These are phyloP conservation scores for Arachnopeziza araneosa DNA, from an alignment of 2,329 filamentous ascomycete species.

Conservation along the genomic window DNA sequence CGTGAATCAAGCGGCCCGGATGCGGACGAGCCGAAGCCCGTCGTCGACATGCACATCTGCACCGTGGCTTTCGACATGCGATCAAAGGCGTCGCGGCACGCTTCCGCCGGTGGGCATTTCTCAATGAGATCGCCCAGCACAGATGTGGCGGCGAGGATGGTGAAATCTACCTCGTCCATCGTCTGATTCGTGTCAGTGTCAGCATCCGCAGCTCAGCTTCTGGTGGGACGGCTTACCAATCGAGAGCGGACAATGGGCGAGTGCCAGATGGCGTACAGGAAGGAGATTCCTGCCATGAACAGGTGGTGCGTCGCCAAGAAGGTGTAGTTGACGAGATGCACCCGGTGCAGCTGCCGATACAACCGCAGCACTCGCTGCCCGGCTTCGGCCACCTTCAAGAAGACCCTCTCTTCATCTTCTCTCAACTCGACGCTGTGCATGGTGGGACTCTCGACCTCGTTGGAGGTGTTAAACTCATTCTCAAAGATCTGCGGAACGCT, in stretches of 20 bases:
- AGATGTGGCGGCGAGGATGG: constrained; percentile 85
- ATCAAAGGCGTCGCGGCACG: constrained; percentile 90
- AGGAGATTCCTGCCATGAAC: constrained; percentile 96
- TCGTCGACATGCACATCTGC: constrained; percentile 86
- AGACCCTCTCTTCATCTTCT: constrained; percentile 86
- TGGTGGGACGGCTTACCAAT: constrained; percentile 53
- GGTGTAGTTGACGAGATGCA: constrained; percentile 90
- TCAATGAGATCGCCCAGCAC: constrained; percentile 88
- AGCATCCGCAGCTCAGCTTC: neutral
- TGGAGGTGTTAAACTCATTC: constrained; percentile 64
- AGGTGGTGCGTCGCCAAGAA: constrained; percentile 93
- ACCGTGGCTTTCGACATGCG: constrained; percentile 93
- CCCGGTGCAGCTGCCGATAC: constrained; percentile 82
- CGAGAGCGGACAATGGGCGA: constrained; percentile 81
- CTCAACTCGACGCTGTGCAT: constrained; percentile 59
- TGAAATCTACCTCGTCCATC: constrained; percentile 97
- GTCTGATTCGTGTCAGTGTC: constrained; percentile 43
- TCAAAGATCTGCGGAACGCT: constrained; percentile 81
- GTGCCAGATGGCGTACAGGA: constrained; percentile 96
- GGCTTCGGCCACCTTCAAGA: constrained; percentile 90
- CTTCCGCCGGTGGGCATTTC: constrained; percentile 91
- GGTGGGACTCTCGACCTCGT: constrained; percentile 58
- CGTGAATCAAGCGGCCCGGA: neutral
- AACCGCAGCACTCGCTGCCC: constrained; percentile 88
- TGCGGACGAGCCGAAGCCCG: constrained; percentile 27